Evolutionary conservation across 2,329 filamentous ascomycete species (phyloP), one percentile per base, ranked within the genome.

Genomic region (Neofusicoccum sp.): DNA sequence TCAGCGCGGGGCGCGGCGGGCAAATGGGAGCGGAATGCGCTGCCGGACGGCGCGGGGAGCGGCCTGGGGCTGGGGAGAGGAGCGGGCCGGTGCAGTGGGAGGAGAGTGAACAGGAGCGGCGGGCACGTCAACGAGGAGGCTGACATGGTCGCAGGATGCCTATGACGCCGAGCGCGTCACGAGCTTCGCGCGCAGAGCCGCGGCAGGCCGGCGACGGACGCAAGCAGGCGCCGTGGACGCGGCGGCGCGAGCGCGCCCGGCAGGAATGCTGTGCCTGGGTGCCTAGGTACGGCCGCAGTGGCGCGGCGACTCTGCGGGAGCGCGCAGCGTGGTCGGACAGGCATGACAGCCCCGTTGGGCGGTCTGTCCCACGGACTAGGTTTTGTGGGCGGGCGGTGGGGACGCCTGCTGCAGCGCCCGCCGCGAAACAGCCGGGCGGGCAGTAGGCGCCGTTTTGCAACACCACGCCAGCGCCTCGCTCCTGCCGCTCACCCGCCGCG

Each of bases 101-200:
- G 43, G 54, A 47, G 54, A 7, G 20, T 16, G 38, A 30, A 45
- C 9, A 44, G 38, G 53, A 34, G 28, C 28, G 53, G 16, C 24
- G 38, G 30, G 28, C 41, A 4, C n/a, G 40, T 16, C 16, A 16
- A 53, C 38, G 47, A 36, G 45, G 28, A 54, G 58, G n/a, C 47
- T 24, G 58, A 47, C 47, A 53, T 47, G 24, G 54, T 58, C 54
- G 38, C 44, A 43, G 24, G 34, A 43, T 48, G 38, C 58, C 47
- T 60, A 47, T 60, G 47, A 47, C 53, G 47, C 54, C 54, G 47
- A 60, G 51, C 51, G 58, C 58, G 58, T 60, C 58, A 60, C 58
- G 58, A 60, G 58, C 58, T 28, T 45, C 24, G 31, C 33, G n/a
- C 2, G 40, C 12, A 58, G 30, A 58, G 54, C 40, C 54, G 54